Conservation (phyloP, 2,329 filamentous ascomycete genomes). For the Onygenales sp. region DNA sequence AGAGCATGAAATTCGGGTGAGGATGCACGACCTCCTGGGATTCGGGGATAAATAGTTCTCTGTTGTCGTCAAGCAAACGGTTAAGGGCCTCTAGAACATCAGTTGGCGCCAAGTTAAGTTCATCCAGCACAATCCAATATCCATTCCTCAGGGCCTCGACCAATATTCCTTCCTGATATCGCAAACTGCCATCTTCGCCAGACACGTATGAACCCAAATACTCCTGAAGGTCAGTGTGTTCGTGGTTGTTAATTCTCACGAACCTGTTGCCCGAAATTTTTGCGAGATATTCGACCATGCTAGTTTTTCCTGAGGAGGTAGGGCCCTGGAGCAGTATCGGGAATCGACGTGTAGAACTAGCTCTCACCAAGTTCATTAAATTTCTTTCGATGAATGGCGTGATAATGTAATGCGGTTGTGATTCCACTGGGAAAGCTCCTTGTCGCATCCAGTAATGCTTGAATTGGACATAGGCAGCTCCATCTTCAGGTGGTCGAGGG, state of each 20-base stretch:
- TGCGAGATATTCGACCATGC: slow-evolving; percentile 98
- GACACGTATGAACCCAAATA: slow-evolving; percentile 94
- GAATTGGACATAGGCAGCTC: slow-evolving; percentile 70
- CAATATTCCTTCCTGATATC: slow-evolving; percentile 86
- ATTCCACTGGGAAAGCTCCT: slow-evolving; percentile 56
- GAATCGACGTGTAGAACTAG: slow-evolving; percentile 82
- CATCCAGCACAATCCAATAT: slow-evolving; percentile 96
- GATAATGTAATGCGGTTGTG: slow-evolving; percentile 86
- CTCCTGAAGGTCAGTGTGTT: slow-evolving; percentile 96
- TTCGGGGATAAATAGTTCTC: slow-evolving; percentile 90
- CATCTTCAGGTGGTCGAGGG: slow-evolving; percentile 67
- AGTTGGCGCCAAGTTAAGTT: slow-evolving; percentile 91
- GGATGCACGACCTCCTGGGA: slow-evolving; percentile 90
- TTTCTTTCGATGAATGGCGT: slow-evolving; percentile 94
- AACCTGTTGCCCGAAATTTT: slow-evolving; percentile 95
- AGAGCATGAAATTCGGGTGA: slow-evolving; percentile 93
- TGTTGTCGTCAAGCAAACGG: slow-evolving; percentile 87
- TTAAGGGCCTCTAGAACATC: slow-evolving; percentile 96
- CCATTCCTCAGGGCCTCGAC: slow-evolving; percentile 87
- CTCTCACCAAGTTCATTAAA: slow-evolving; percentile 84
- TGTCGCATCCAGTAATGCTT: slow-evolving; percentile 85
- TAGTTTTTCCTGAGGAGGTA: slow-evolving; percentile 95
- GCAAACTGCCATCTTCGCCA: slow-evolving; percentile 69
- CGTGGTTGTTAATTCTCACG: slow-evolving; percentile 98
- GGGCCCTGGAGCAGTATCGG: slow-evolving; percentile 93